Conservation (phyloP, 768 basidiomycete genomes). For the Xerocomellus intermedius region DNA sequence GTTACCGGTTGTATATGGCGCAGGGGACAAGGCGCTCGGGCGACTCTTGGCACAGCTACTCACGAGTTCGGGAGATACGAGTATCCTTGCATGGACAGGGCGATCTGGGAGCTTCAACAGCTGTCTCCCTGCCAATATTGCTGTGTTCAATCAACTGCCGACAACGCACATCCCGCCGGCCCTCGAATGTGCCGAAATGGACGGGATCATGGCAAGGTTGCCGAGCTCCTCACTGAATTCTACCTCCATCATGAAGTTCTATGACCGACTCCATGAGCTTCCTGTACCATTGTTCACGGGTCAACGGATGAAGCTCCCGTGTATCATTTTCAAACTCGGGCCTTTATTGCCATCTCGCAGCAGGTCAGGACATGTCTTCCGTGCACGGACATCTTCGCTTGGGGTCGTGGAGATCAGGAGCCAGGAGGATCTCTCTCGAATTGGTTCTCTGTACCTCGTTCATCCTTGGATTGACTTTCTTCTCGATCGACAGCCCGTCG, state of each 20-base stretch:
- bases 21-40: neutral
- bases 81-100: neutral
- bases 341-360: neutral
- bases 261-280: neutral
- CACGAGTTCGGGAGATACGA: neutral
- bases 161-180: neutral
- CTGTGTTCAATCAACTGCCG: neutral
- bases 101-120: neutral
- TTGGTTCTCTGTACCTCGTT: neutral
- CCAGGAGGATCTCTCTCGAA: neutral
- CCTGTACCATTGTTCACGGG: neutral
- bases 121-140: neutral
- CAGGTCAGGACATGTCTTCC: neutral
- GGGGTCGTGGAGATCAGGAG: neutral
- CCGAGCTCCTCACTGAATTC: neutral
- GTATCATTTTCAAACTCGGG: neutral
- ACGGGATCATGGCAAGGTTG: neutral
- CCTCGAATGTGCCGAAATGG: neutral
- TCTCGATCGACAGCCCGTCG: neutral
- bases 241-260: neutral
- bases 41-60: neutral
- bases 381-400: neutral
- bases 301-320: neutral
- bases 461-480: neutral
- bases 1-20: neutral